Evolutionary conservation across 2,329 filamentous ascomycete genomes (phyloP), one percentile per base, ranked within the genome.

Genomic region (Colletotrichum kahawae): DNA sequence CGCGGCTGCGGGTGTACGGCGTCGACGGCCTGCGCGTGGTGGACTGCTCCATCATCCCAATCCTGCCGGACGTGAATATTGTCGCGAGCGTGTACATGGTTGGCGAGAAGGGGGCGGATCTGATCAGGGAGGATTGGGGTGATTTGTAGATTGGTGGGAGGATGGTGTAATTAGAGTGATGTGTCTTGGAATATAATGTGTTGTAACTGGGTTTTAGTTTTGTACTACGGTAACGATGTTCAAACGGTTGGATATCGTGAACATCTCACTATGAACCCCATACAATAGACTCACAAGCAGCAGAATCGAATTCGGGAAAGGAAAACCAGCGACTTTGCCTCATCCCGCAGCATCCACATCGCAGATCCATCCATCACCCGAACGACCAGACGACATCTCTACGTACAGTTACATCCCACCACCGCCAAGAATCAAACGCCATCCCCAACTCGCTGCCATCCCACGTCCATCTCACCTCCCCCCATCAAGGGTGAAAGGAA

Each of bases 21-120:
- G 90, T 91, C 0, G 90, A 92, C 77, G 87, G 86, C 54, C 79
- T 89, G 51, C 83, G 88, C 13, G 81, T 89, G 27, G 86, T 87
- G 1, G 88, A 89, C 78, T 85, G 86, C 16, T 85, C 85, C 34
- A 82, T 88, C 48, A 85, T 88, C 36, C 87, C 87, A 9, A 78
- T 88, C 51, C 81, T 86, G 57, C 85, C 85, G 3, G 75, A 80
- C 12, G 83, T 83, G 4, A 85, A 85, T 73, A 80, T 77, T n/a
- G 75, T 77, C 4, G 76, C 43, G 14, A 59, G 67, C 2, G 76
- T 77, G 16, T 77, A 57, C 56, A 77, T 77, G 76, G 82, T 83
- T 71, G 82, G 79, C 2, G 82, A 83, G 73, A 83, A 83, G 76
- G 82, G 77, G 7, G 80, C 81, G 4, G 71, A 78, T 18, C 78